A percentile compares a stretch with the other conserved stretches of the same genome.
Evolutionary conservation across 192 early-diverging fungal genomes (phyloP).

Genomic region (Powellomyces hirtus): DNA sequence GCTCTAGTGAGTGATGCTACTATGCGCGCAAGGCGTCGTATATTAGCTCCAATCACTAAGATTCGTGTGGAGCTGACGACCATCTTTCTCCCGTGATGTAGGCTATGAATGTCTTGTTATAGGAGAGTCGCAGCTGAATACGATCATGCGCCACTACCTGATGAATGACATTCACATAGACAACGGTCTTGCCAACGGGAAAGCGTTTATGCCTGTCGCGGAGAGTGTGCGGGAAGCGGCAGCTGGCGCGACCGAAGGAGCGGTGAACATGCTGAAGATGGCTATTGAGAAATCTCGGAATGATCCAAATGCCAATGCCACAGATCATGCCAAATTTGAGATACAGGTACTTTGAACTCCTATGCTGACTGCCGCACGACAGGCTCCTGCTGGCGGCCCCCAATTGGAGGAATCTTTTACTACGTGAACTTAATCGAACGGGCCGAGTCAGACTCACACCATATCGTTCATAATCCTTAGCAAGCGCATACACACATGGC

Average conservation of each 20-base stretch:
- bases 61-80: background rate
- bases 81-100: too few relatives aligned
- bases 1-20: constrained; percentile 12
- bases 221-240: background rate
- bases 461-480: constrained; percentile 3
- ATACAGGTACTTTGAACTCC: too few relatives aligned
- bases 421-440: too few relatives aligned
- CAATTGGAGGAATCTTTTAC: too few relatives aligned
- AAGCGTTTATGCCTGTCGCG: background rate
- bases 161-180: background rate
- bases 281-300: background rate
- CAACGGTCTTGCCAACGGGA: constrained; percentile 1
- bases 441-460: too few relatives aligned
- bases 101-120: background rate
- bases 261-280: background rate
- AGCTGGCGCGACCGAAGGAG: background rate
- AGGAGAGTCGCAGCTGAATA: constrained; percentile 11
- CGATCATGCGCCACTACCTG: background rate
- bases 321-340: background rate
- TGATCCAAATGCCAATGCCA: background rate
- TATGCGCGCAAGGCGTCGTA: background rate
- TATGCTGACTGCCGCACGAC: too few relatives aligned
- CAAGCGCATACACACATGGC: constrained; percentile 30
- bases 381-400: too few relatives aligned
- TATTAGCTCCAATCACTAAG: background rate